Percentiles rank a stretch among this genome's conserved stretches.
These are phyloP conservation scores for Leucosporidium yakuticum DNA, from an alignment of 768 basidiomycete species.

Conservation along the genomic window DNA sequence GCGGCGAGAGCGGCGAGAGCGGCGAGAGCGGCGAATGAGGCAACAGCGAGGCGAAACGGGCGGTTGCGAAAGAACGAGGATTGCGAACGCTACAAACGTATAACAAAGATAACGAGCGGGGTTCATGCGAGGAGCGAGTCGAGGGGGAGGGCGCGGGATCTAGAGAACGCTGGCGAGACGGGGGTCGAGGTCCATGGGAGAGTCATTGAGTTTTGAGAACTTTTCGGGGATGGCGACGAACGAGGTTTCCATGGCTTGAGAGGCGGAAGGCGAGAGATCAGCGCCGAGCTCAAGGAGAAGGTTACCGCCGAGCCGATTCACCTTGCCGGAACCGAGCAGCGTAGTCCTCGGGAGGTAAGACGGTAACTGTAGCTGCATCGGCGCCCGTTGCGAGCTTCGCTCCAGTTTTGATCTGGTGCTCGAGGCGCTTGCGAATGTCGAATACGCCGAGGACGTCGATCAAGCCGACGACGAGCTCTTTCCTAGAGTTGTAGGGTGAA, in stretches of 20 bases:
- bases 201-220: not conserved
- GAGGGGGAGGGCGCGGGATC: not conserved
- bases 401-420: slow-evolving; percentile 20
- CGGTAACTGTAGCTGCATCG: slow-evolving; percentile 15
- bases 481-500: not conserved
- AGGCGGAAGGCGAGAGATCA: too few species aligned
- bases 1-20: too few species aligned
- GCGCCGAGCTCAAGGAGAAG: not conserved
- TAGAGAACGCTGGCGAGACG: slow-evolving; percentile 14
- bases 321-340: slow-evolving; percentile 17
- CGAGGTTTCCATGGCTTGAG: slow-evolving; percentile 15
- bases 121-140: too few species aligned
- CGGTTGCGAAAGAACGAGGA: too few species aligned
- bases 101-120: too few species aligned
- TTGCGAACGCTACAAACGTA: too few species aligned
- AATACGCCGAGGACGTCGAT: slow-evolving; percentile 27
- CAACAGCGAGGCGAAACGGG: too few species aligned
- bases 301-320: not conserved
- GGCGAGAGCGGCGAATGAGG: too few species aligned
- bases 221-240: slow-evolving; percentile 24
- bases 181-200: slow-evolving; percentile 6
- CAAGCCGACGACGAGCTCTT: slow-evolving; percentile 22
- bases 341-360: slow-evolving; percentile 22
- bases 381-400: slow-evolving; percentile 6
- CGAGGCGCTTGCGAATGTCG: slow-evolving; percentile 22